Percentiles rank a stretch among this genome's conserved stretches.
Evolutionary conservation across 2,329 filamentous ascomycete genomes (phyloP).

Genomic region (Talaromyces sp.): DNA sequence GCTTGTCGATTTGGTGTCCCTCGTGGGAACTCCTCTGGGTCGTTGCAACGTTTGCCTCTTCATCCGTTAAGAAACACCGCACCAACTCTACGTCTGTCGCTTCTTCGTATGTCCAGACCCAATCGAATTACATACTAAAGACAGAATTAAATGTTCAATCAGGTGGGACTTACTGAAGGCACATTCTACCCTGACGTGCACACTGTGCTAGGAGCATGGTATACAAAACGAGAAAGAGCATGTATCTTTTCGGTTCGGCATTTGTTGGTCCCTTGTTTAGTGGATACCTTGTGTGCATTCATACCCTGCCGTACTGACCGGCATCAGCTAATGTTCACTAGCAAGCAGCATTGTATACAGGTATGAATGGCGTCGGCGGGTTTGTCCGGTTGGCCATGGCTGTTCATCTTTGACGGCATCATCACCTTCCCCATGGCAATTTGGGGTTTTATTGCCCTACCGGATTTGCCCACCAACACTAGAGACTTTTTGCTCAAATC

Average conservation of each 20-base stretch:
- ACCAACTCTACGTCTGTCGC: slow-evolving; percentile 37
- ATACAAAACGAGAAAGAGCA: slow-evolving; percentile 40
- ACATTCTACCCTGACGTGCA: slow-evolving; percentile 17
- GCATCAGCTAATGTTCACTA: neutral
- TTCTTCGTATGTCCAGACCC: slow-evolving; percentile 37
- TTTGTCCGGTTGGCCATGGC: slow-evolving; percentile 37
- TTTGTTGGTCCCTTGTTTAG: slow-evolving; percentile 39
- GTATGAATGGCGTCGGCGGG: slow-evolving; percentile 25
- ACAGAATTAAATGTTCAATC: neutral
- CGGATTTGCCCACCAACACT: slow-evolving; percentile 17
- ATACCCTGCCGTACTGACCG: neutral
- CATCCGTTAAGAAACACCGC: slow-evolving; percentile 30
- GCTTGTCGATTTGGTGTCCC: slow-evolving; percentile 15
- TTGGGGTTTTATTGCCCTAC: slow-evolving; percentile 15
- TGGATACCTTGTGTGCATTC: slow-evolving; percentile 30
- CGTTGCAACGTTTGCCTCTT: slow-evolving; percentile 34
- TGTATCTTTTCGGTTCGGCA: slow-evolving; percentile 38
- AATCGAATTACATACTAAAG: neutral
- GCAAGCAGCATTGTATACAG: slow-evolving; percentile 16
- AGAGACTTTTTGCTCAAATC: slow-evolving; percentile 5
- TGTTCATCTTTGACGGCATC: slow-evolving; percentile 32
- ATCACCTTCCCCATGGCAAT: slow-evolving; percentile 19
- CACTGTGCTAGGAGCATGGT: slow-evolving; percentile 43
- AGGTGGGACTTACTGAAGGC: slow-evolving; percentile 16
- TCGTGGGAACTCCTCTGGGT: slow-evolving; percentile 33